These are phyloP conservation scores for Phalaenopsis equestris DNA, from an alignment of 106 monocot species.

Conservation along the genomic window DNA sequence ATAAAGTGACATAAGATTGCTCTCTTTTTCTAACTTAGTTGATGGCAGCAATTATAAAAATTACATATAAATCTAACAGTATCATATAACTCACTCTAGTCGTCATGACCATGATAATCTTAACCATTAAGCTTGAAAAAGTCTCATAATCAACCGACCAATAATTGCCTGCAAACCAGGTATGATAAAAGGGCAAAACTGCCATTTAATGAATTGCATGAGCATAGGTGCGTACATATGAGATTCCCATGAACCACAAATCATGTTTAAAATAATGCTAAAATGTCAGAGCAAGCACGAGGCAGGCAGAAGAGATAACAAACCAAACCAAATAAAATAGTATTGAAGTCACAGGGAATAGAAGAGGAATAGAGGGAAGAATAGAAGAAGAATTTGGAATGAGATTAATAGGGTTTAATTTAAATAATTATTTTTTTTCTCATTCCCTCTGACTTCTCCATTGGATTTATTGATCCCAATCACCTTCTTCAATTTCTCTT, in stretches of 20 bases:
- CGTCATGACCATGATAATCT: too few species aligned
- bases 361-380: neutral
- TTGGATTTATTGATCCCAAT: constrained; percentile 1
- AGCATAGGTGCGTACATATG: neutral
- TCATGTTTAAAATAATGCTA: neutral
- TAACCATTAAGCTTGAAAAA: too few species aligned
- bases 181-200: neutral
- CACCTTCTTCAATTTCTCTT: neutral
- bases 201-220: neutral
- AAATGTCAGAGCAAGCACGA: constrained; percentile 2
- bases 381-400: constrained; percentile 10
- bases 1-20: too few species aligned
- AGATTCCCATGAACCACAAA: neutral
- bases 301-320: neutral
- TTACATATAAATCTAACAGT: too few species aligned
- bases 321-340: neutral
- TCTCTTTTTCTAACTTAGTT: too few species aligned
- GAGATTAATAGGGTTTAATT: neutral
- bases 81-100: too few species aligned
- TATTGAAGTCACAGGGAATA: constrained; percentile 2
- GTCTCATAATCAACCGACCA: too few species aligned
- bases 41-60: too few species aligned
- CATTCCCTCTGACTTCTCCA: constrained; percentile 8
- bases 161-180: too few species aligned
- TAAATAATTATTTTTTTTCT: neutral